These are phyloP conservation scores for Aechmea fasciata DNA, from an alignment of 176 grass and related monocot genomes.

Conservation along the genomic window DNA sequence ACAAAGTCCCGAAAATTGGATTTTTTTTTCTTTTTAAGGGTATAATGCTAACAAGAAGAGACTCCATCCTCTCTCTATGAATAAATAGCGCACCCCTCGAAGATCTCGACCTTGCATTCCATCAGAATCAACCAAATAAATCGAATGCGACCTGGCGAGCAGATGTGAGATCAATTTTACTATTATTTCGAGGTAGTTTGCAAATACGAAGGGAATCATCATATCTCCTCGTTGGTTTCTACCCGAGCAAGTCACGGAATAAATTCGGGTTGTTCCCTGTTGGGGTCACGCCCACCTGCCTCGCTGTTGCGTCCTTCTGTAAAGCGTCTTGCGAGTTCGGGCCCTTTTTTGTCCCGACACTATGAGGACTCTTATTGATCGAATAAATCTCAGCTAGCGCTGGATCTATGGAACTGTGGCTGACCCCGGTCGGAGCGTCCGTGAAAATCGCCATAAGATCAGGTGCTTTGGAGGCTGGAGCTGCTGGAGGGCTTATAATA, in stretches of 20 bases:
- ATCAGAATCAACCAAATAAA: conserved; percentile 25
- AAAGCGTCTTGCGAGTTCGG: conserved; percentile 60
- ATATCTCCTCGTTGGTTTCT: not conserved
- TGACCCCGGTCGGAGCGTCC: conserved; percentile 24
- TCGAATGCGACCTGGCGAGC: not conserved
- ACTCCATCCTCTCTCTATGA: not conserved
- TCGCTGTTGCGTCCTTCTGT: conserved; percentile 69
- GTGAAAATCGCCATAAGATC: conserved; percentile 70
- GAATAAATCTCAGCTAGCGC: conserved; percentile 16
- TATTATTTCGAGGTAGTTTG: not conserved
- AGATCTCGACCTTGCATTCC: conserved; percentile 11
- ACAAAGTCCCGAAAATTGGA: too few relatives aligned
- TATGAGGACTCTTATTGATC: conserved; percentile 9
- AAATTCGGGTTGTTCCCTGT: conserved; percentile 88
- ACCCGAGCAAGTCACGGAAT: conserved; percentile 86
- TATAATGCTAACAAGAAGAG: too few relatives aligned
- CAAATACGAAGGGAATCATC: not conserved
- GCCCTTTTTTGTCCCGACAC: conserved; percentile 49
- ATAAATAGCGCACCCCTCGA: not conserved
- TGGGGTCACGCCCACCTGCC: conserved; percentile 82
- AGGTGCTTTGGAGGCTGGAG: conserved; percentile 33
- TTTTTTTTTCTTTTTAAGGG: too few relatives aligned
- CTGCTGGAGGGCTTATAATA: conserved; percentile 18
- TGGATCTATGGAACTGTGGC: conserved; percentile 18
- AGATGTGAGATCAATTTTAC: too few relatives aligned